Evolutionary conservation across 129 eudicot genomes (phyloP).

Genomic region (Centella asiatica): DNA sequence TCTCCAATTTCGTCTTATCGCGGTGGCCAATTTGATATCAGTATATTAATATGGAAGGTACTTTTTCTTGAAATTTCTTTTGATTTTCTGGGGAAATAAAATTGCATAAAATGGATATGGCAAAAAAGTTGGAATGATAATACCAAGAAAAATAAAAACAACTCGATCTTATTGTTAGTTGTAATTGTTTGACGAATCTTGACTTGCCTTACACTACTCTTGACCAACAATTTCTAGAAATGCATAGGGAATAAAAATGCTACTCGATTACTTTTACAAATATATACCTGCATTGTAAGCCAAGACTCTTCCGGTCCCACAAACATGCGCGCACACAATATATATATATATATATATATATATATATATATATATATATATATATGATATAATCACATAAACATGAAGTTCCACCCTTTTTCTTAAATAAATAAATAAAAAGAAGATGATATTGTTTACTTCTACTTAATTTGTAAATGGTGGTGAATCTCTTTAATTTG

Average conservation of each 20-base stretch:
- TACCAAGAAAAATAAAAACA: neutral
- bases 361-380: too few species aligned
- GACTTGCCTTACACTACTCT: neutral
- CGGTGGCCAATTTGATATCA: conserved; percentile 90
- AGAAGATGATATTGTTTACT: too few species aligned
- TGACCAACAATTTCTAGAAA: neutral
- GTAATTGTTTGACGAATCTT: neutral
- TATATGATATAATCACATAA: too few species aligned
- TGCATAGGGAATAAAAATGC: neutral
- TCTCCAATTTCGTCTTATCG: conserved; percentile 71
- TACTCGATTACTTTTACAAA: neutral
- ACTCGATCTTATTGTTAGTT: neutral
- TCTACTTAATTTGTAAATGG: too few species aligned
- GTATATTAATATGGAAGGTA: conserved; percentile 91
- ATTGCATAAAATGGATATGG: too few species aligned
- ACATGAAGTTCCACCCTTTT: too few species aligned
- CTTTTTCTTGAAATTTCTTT: neutral
- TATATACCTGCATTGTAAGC: too few species aligned
- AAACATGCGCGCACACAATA: too few species aligned
- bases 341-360: too few species aligned
- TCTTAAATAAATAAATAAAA: too few species aligned
- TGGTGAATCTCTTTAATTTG: too few species aligned
- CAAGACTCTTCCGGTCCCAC: too few species aligned
- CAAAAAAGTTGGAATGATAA: neutral
- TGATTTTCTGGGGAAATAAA: neutral